Percentiles rank a stretch among this genome's conserved stretches.
Evolutionary conservation across 108 stramenopile genomes (phyloP).

Genomic region (Cyclostephanos tholiformis): DNA sequence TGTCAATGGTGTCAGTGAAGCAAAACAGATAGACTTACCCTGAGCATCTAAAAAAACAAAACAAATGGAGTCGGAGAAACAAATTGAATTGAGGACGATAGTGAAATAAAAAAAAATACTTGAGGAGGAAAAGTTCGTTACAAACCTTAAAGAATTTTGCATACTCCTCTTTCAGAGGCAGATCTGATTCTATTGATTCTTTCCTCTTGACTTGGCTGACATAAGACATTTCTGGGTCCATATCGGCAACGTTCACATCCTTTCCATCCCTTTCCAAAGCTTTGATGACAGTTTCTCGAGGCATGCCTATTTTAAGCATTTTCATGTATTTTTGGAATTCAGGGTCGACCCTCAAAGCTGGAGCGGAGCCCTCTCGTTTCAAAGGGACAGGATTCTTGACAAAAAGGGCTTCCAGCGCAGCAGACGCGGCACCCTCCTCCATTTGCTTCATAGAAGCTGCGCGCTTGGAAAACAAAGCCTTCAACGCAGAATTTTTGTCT

Average conservation of each 20-base stretch:
- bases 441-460: conserved; percentile 11
- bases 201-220: conserved; percentile 43
- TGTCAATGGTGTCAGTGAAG: not conserved
- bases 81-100: not conserved
- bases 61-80: not conserved
- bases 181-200: conserved; percentile 34
- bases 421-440: conserved; percentile 14
- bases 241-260: conserved; percentile 61
- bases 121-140: not conserved
- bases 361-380: conserved; percentile 28
- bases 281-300: conserved; percentile 49
- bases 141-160: conserved; percentile 56
- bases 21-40: conserved; percentile 15
- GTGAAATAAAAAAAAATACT: not conserved
- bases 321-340: conserved; percentile 66
- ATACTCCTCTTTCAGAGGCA: conserved; percentile 46
- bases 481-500: conserved; percentile 7
- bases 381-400: conserved; percentile 19
- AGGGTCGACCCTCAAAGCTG: conserved; percentile 68
- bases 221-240: conserved; percentile 65
- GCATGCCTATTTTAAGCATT: conserved; percentile 59
- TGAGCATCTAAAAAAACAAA: conserved; percentile 28
- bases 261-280: conserved; percentile 71
- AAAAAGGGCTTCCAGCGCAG: conserved; percentile 27
- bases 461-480: conserved; percentile 21